Evolutionary conservation across 2,329 filamentous ascomycete species (phyloP), one percentile per base, ranked within the genome.

Genomic region (Westerdykella ornata): DNA sequence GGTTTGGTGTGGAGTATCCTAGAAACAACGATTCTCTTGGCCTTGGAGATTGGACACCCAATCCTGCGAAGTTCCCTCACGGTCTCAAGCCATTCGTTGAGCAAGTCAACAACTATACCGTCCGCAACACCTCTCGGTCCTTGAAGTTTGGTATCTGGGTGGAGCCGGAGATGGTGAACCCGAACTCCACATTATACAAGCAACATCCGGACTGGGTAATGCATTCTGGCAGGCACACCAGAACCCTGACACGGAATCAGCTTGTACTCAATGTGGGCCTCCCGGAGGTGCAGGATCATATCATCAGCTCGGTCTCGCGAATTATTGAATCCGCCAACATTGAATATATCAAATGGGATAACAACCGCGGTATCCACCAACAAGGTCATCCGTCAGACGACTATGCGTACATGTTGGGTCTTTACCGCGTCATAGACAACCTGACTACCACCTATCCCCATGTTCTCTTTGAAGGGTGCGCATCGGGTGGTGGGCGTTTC

Each of bases 111-210:
- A 62, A 68, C 6, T 68, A 80, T 5, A 66, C 69, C 3, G 70
- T 72, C 0, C 60, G 68, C 2, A 72, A 75, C 20, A 68, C 73
- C 0, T 68, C 70, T 0, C 63, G 67, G 0, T 68, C 73, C 2
- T 58, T 84, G 35, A 68, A 72, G 11, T 84, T 84, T 47, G 80
- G 80, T 13, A 69, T 84, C 3, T 84, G 80, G 80, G 70, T 84
- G 2, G 81, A 84, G 54, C 80, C 79, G 0, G 80, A 84, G 51
- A 84, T 84, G 81, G 74, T 82, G 37, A 81, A 78, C 42, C 74
- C 76, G 1, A 75, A 78, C 39, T 82, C 80, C 0, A 72, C 68
- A 2, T 67, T 84, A 2, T 84, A 83, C 54, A 59, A 71, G 1
- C 64, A 76, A 34, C 80, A 84, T 48, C 80, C 80, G 0, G 78